These are phyloP conservation scores for Dactylellina leptospora DNA, from an alignment of 2,329 filamentous ascomycete genomes.

Conservation along the genomic window DNA sequence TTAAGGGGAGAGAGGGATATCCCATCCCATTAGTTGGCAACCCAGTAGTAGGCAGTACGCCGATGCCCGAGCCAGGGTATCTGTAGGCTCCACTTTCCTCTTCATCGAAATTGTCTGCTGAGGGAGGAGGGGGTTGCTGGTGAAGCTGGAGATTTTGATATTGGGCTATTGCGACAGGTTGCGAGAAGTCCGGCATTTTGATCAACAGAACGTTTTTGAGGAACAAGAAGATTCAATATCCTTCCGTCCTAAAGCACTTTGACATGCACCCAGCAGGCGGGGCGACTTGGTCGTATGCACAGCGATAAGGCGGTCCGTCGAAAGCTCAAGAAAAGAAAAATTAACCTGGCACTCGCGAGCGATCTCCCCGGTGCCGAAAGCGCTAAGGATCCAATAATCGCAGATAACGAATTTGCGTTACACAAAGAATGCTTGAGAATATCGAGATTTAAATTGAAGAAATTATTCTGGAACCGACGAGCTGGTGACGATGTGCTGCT, in stretches of 20 bases:
- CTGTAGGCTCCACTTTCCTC: slow-evolving; percentile 51
- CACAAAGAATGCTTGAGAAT: slow-evolving; percentile 32
- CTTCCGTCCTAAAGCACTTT: slow-evolving; percentile 36
- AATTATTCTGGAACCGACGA: slow-evolving; percentile 51
- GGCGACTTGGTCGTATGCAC: slow-evolving; percentile 46
- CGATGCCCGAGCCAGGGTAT: slow-evolving; percentile 51
- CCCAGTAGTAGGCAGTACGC: slow-evolving; percentile 49
- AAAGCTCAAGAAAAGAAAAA: slow-evolving; percentile 33
- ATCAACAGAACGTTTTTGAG: slow-evolving; percentile 27
- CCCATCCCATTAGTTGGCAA: slow-evolving; percentile 51
- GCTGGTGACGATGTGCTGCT: slow-evolving; percentile 51
- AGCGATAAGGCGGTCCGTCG: slow-evolving; percentile 24
- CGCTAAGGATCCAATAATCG: slow-evolving; percentile 39
- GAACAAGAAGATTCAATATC: slow-evolving; percentile 24
- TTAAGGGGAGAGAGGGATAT: slow-evolving; percentile 51
- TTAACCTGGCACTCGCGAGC: slow-evolving; percentile 9
- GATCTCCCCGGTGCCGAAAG: slow-evolving; percentile 36
- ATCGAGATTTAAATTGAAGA: slow-evolving; percentile 27
- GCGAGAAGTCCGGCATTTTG: slow-evolving; percentile 48
- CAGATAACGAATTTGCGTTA: slow-evolving; percentile 46
- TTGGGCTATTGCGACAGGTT: slow-evolving; percentile 52
- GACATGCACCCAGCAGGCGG: slow-evolving; percentile 43
- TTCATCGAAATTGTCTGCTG: slow-evolving; percentile 49
- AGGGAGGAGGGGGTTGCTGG: slow-evolving; percentile 49
- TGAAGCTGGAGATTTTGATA: slow-evolving; percentile 52